Evolutionary conservation across 2,329 filamentous ascomycete species (phyloP), one percentile per base, ranked within the genome.

Genomic region (Plenodomus lindquistii): DNA sequence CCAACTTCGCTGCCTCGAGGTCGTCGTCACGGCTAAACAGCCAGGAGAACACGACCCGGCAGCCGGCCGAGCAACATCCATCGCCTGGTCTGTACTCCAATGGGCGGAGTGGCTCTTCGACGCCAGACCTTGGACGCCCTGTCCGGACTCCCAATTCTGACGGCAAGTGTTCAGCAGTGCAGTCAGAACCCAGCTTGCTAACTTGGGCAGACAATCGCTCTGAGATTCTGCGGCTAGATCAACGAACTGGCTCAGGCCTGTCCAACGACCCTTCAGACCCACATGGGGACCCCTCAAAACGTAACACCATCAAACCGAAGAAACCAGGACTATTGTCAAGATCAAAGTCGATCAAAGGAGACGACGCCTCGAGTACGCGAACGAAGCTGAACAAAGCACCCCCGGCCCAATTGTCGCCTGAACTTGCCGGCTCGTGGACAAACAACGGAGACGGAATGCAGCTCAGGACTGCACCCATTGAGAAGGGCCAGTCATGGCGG

Each of bases 401-500:
- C 35, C 57, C 66, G 19, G 51, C 59, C 17, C 63, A 70, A 42
- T 52, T 68, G 8, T 69, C 66, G 19, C 63, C 66, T 7, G 64
- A 68, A 10, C 41, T 60, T 27, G 52, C 55, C 29, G 50, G 62
- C n/a, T 59, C 62, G n/a, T 70, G 62, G 65, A 59, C 60, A 38
- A 61, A 55, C 18, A 65, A 63, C 35, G 71, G 73, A 22, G 68
- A 73, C 21, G 72, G 72, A 9, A 72, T 75, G 21, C 75, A 79
- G 15, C 75, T 85, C 43, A 86, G 81, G 66, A 85, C 86, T 1
- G 83, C 88, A 9, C 84, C 87, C 1, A 71, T 85, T 27, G 81
- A 84, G 31, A 81, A 84, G 60, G 89, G 91, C 47, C 82, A 85
- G 59, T 80, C 85, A 2, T 85, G 86, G 61, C 82, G 83, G 58